Base-by-base conservation (phyloP, 73 alveolate species). In the Effrenium voratum region DNA sequence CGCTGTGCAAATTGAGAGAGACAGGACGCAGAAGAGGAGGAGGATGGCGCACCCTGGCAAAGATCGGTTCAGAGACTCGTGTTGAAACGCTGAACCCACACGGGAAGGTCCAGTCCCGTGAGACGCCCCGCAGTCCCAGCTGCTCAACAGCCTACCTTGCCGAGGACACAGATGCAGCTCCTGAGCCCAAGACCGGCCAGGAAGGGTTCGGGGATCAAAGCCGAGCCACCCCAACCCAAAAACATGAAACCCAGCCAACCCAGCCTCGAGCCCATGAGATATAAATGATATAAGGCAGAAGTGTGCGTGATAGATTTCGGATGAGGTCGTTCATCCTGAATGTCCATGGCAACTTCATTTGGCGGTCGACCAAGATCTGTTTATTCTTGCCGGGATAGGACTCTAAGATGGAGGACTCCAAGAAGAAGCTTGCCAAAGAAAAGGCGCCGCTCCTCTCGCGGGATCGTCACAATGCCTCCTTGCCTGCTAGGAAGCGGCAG, bases 381-480 rank as follows among this genome's bases (percentile, higher is more conserved):
- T 22, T 16, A 28, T 66, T 73, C 0, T 1, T 34, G n/a, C 16
- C 55, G 13, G 1, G 0, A 16, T 50, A 73, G 84, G 84, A 73
- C n/a, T n/a, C n/a, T n/a, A n/a, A n/a, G n/a, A n/a, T n/a, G 49
- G 52, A 38, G 40, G 88, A 41, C 22, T 81, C 93, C 59, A 36
- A 49, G 41, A 83, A 83, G 93, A 83, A 83, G 46, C 93, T 83
- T 15, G 76, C 76, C 5, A 77, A 47, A 34, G 93, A 83, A 77
- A 83, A 83, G 77, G 93, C 46, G 28, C n/a, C 16, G 47, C 13
- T 4, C 19, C 19, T 52, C 26, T 52, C 26, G 8, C 19, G 63
- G 63, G 19, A 52, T 52, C 19, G 26, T 26, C 10, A 30, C 0
- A 26, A 30, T 30, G 45, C 26, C 49, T 66, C n/a, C 8, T 36